Evolutionary conservation across 306 rosid genomes (phyloP).

Genomic region (Casuarina glauca): DNA sequence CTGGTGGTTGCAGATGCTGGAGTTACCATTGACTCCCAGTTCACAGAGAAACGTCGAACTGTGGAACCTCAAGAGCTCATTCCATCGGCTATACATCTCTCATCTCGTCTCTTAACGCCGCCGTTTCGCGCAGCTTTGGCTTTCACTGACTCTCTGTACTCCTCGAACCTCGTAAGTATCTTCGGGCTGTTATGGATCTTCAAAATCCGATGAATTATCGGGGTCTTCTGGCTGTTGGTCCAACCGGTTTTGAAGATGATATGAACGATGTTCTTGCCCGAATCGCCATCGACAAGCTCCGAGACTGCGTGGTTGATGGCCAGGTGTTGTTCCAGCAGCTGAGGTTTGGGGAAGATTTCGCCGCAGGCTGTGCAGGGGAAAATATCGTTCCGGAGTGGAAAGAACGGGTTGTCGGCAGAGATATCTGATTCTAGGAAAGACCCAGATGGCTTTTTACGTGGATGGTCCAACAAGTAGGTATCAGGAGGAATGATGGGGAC

Average conservation of each 20-base stretch:
- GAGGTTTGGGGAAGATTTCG: slow-evolving; percentile 79
- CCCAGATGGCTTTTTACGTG: slow-evolving; percentile 12
- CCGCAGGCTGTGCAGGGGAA: slow-evolving; percentile 94
- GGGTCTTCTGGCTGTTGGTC: slow-evolving; percentile 43
- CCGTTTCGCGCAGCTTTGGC: slow-evolving; percentile 50
- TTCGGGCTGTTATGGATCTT: slow-evolving; percentile 88
- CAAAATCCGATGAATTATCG: slow-evolving; percentile 55
- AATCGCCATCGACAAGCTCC: slow-evolving; percentile 71
- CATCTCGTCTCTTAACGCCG: slow-evolving; percentile 50
- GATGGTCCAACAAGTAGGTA: slow-evolving; percentile 18
- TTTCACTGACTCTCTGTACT: slow-evolving; percentile 76
- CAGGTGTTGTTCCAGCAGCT: slow-evolving; percentile 71
- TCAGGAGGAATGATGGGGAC: slow-evolving; percentile 41
- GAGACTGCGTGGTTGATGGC: slow-evolving; percentile 70
- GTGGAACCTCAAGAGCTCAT: slow-evolving; percentile 91
- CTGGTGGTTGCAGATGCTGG: slow-evolving; percentile 68
- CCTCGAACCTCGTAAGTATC: slow-evolving; percentile 81
- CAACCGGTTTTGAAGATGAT: slow-evolving; percentile 94
- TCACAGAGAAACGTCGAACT: slow-evolving; percentile 83
- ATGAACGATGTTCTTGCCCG: slow-evolving; percentile 83
- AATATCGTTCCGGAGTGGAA: slow-evolving; percentile 91
- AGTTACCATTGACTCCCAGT: slow-evolving; percentile 67
- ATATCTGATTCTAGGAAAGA: slow-evolving; percentile 61
- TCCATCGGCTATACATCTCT: slow-evolving; percentile 89
- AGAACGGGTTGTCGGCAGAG: slow-evolving; percentile 48